These are phyloP conservation scores for Cyberlindnera lachancei DNA, from an alignment of 805 yeast genomes.

Conservation along the genomic window DNA sequence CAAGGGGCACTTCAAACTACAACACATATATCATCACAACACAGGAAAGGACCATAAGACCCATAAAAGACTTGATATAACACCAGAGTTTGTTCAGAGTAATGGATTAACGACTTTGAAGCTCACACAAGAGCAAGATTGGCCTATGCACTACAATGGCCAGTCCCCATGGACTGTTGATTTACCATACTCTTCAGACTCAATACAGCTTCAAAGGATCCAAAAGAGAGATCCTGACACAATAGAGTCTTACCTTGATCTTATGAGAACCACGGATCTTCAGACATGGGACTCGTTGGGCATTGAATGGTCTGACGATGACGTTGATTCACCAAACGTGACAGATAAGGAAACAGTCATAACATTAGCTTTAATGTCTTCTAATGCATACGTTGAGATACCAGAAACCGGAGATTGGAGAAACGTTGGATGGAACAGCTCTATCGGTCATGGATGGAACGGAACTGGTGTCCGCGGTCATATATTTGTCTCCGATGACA, in stretches of 20 bases:
- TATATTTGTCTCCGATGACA: slow-evolving; percentile 60
- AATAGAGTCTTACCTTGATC: slow-evolving; percentile 58
- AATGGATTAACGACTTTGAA: slow-evolving; percentile 6
- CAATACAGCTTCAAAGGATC: slow-evolving; percentile 30
- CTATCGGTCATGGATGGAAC: slow-evolving; percentile 79
- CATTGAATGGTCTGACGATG: slow-evolving; percentile 61
- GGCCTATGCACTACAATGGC: slow-evolving; percentile 16
- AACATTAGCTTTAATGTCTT: slow-evolving; percentile 74
- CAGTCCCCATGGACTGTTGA: slow-evolving; percentile 33
- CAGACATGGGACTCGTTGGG: slow-evolving; percentile 29
- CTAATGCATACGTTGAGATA: slow-evolving; percentile 79
- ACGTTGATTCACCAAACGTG: slow-evolving; percentile 61
- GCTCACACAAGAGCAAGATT: slow-evolving; percentile 6
- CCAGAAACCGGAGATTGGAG: slow-evolving; percentile 85
- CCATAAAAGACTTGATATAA: slow-evolving; percentile 46
- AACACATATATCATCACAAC: slow-evolving; percentile 58
- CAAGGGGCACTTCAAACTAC: slow-evolving; percentile 27
- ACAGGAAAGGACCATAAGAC: slow-evolving; percentile 35
- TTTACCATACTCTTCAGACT: slow-evolving; percentile 23
- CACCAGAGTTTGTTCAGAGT: slow-evolving; percentile 28
- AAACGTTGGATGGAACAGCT: slow-evolving; percentile 58
- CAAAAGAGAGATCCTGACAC: slow-evolving; percentile 47
- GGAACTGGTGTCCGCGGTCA: slow-evolving; percentile 85
- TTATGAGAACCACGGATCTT: slow-evolving; percentile 34
- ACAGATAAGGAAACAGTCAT: slow-evolving; percentile 68